A percentile compares a stretch with the other conserved stretches of the same genome.
These are phyloP conservation scores for Globisporangium nodosum DNA, from an alignment of 352 stramenopile species.

Conservation along the genomic window DNA sequence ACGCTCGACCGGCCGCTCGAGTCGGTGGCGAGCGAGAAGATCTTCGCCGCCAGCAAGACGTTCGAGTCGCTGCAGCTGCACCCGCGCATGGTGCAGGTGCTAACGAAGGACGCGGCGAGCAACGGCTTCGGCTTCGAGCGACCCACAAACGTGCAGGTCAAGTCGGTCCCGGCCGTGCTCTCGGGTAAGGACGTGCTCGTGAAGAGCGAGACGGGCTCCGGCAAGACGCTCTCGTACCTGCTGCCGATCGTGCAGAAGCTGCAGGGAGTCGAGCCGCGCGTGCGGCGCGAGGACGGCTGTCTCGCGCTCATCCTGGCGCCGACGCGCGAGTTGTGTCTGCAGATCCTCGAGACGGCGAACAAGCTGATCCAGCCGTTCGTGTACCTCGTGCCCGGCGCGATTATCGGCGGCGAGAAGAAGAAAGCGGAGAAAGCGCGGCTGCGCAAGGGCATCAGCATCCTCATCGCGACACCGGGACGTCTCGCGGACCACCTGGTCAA, in stretches of 20 bases:
- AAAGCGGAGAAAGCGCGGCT: slow-evolving; percentile 83
- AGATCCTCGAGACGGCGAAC: slow-evolving; percentile 94
- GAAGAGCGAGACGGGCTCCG: slow-evolving; percentile 95
- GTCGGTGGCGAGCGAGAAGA: slow-evolving; percentile 77
- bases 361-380: slow-evolving; percentile 94
- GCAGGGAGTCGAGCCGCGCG: slow-evolving; percentile 54
- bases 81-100: slow-evolving; percentile 56
- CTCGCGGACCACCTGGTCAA: slow-evolving; percentile 97
- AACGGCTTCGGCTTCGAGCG: slow-evolving; percentile 73
- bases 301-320: slow-evolving; percentile 91
- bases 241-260: slow-evolving; percentile 93
- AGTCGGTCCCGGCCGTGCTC: slow-evolving; percentile 70
- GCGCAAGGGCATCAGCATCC: slow-evolving; percentile 93
- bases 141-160: slow-evolving; percentile 77
- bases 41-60: slow-evolving; percentile 57
- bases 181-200: slow-evolving; percentile 88
- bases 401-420: slow-evolving; percentile 94
- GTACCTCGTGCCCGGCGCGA: slow-evolving; percentile 74
- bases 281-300: slow-evolving; percentile 82
- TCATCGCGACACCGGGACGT: slow-evolving; percentile 97
- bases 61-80: slow-evolving; percentile 74
- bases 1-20: slow-evolving; percentile 67
- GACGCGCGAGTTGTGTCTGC: slow-evolving; percentile 92
- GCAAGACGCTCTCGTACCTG: slow-evolving; percentile 96
- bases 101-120: slow-evolving; percentile 43